Conservation (phyloP, 75 land plant species). For the Azolla pinnata region DNA sequence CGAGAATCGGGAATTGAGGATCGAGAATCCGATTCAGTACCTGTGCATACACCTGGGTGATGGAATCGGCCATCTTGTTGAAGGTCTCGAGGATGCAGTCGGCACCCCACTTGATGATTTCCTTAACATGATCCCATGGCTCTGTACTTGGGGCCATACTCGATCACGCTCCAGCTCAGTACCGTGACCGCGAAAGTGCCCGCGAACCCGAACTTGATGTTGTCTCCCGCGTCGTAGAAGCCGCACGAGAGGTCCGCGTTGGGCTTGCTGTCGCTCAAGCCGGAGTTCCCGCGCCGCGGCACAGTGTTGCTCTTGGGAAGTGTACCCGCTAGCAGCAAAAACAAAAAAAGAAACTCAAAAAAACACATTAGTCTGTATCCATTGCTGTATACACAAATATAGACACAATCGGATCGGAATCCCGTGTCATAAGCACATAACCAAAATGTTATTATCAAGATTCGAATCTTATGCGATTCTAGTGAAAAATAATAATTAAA, state of each 20-base stretch:
- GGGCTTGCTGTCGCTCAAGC: constrained; percentile 42
- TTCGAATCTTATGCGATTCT: too few relatives aligned
- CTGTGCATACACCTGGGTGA: constrained; percentile 44
- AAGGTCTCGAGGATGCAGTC: constrained; percentile 88
- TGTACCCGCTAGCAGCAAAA: constrained; percentile 45
- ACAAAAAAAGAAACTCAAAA: background rate
- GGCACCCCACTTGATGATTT: constrained; percentile 85
- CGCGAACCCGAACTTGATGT: constrained; percentile 84
- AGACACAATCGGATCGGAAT: too few relatives aligned
- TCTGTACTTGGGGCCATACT: constrained; percentile 74
- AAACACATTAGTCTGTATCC: too few relatives aligned
- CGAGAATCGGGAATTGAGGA: too few relatives aligned
- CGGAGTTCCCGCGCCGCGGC: constrained; percentile 70
- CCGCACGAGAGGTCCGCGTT: constrained; percentile 58
- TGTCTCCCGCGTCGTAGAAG: constrained; percentile 89
- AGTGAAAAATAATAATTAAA: background rate
- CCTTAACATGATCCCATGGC: constrained; percentile 70
- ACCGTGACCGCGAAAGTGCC: constrained; percentile 76
- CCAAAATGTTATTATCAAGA: too few relatives aligned
- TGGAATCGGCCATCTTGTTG: constrained; percentile 56
- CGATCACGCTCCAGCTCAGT: constrained; percentile 93
- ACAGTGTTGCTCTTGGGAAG: constrained; percentile 80
- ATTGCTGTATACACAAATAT: too few relatives aligned
- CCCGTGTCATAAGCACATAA: too few relatives aligned
- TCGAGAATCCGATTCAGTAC: too few relatives aligned